Evolutionary conservation across 2,329 filamentous ascomycete genomes (phyloP), one percentile per base, ranked within the genome.

Genomic region (Coniochaeta sp.): DNA sequence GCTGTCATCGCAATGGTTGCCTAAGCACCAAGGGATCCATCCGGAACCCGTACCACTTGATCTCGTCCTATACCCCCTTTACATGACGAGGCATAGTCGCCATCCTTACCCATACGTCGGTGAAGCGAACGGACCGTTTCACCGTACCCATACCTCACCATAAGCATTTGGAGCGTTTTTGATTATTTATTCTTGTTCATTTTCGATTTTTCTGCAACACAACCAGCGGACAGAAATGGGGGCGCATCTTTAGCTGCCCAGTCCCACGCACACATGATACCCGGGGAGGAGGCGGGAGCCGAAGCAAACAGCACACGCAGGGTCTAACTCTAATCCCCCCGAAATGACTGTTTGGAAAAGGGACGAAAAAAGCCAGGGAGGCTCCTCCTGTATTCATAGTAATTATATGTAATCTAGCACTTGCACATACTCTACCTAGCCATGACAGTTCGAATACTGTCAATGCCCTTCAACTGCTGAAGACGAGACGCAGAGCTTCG

Each of bases 1-100:
- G 61, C 57, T 4, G 57, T 57, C 13, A 48, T 64, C 8, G 60
- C 57, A 20, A 49, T 63, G 51, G 35, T 57, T 20, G 57, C 51
- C 13, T 65, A 53, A 57, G 30, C 30, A 9, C 26, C 45, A 26
- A 31, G 30, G 26, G n/a, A 47, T 18, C 8, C 14, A 5, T 22
- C 28, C 28, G 13, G 26, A n/a, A 42, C 38, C 20, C 10, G 10
- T 22, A 14, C 38, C 20, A 14, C 5, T 10, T 2, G 18, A 3
- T 12, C 14, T 6, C 35, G 10, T 22, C 35, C 12, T 40, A 40
- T 10, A 24, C 18, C 14, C 4, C 18, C 14, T 8, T 9, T 9
- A 9, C 26, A 22, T 14, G 42, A 28, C 45, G 45, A 31, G 45
- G 24, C 5, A 10, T 18, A 22, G 18, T 20, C 24, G 26, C 9